Conservation (phyloP, 306 rosid species). For the Purshia tridentata region DNA sequence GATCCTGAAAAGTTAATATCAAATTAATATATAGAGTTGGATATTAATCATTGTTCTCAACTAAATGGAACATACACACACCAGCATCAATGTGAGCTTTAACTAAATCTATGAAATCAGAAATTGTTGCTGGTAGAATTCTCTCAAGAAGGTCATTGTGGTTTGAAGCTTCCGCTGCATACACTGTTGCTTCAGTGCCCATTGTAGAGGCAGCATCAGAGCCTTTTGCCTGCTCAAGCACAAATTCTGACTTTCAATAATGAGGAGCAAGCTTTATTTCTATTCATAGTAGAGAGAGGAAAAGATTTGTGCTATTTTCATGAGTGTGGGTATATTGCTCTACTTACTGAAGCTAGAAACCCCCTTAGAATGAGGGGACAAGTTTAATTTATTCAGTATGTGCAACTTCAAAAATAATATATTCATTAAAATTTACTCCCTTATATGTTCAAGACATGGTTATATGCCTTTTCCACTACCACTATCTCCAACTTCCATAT, state of each 20-base stretch:
- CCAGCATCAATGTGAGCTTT: constrained; percentile 83
- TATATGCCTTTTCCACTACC: not conserved
- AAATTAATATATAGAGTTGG: constrained; percentile 16
- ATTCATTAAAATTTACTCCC: not conserved
- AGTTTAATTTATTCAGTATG: not conserved
- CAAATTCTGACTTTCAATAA: constrained; percentile 21
- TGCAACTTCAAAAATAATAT: not conserved
- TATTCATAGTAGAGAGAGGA: too few relatives aligned
- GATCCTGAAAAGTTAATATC: constrained; percentile 49
- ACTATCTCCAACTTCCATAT: not conserved
- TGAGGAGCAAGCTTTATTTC: constrained; percentile 1
- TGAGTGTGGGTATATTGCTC: too few relatives aligned
- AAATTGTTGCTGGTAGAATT: constrained; percentile 74
- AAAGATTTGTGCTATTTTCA: too few relatives aligned
- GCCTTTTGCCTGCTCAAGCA: constrained; percentile 68
- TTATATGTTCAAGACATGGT: not conserved
- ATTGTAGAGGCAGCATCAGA: constrained; percentile 90
- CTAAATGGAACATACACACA: constrained; percentile 31
- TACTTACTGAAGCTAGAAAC: too few relatives aligned
- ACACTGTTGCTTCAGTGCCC: constrained; percentile 93
- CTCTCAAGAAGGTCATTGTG: constrained; percentile 83
- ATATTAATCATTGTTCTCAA: constrained; percentile 15
- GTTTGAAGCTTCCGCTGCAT: constrained; percentile 94
- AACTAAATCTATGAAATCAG: constrained; percentile 74
- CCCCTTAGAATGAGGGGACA: too few relatives aligned